Percentiles rank a stretch among this genome's conserved stretches.
Evolutionary conservation across 257 asterid species (phyloP).

Genomic region (Lantana camara): DNA sequence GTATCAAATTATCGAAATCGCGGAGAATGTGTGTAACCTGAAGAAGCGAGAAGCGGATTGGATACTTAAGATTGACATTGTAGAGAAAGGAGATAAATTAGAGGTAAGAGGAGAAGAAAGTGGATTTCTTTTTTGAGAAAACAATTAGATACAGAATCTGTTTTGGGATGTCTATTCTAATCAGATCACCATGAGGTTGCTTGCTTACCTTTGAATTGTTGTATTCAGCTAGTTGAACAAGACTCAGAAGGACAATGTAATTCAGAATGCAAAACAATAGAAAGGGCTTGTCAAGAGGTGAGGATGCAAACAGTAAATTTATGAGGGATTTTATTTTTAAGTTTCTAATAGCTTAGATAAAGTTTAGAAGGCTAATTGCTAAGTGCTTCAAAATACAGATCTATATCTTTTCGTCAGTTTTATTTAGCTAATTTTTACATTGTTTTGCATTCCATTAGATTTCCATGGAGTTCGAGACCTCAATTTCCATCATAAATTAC

Average conservation of each 20-base stretch:
- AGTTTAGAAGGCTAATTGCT: not conserved
- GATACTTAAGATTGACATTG: conserved; percentile 94
- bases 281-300: conserved; percentile 97
- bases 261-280: conserved; percentile 96
- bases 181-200: conserved; percentile 19
- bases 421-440: not conserved
- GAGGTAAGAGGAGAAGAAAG: conserved; percentile 52
- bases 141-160: too few species aligned
- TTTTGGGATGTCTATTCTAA: conserved; percentile 1
- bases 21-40: conserved; percentile 93
- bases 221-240: conserved; percentile 84
- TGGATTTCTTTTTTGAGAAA: too few species aligned
- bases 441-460: not conserved
- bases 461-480: conserved; percentile 1
- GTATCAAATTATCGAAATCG: conserved; percentile 82
- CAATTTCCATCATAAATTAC: not conserved
- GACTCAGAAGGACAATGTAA: conserved; percentile 91
- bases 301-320: conserved; percentile 24
- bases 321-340: not conserved
- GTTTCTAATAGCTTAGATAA: not conserved
- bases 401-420: conserved; percentile 1
- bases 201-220: conserved; percentile 29
- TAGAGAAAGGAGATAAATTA: conserved; percentile 76
- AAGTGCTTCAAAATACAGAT: not conserved
- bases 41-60: conserved; percentile 98